These are phyloP conservation scores for Mortierella antarctica DNA, from an alignment of 192 early-diverging fungal genomes.

Conservation along the genomic window DNA sequence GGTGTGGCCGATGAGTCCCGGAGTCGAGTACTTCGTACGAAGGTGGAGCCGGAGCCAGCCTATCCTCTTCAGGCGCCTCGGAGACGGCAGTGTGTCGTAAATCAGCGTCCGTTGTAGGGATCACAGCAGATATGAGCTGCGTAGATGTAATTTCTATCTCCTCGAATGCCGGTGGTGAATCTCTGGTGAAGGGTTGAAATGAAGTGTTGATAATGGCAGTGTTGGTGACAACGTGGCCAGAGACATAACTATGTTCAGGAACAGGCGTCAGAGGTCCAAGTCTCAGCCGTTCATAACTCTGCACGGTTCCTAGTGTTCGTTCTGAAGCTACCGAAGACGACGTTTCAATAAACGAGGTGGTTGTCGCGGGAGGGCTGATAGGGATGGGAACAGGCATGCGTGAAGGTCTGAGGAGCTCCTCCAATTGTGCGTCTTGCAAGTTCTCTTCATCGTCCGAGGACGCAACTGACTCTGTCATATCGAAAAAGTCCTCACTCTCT, in stretches of 20 bases:
- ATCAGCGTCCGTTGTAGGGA: constrained; percentile 2
- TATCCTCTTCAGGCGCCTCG: constrained; percentile 8
- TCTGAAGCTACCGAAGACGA: background rate
- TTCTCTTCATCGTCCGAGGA: constrained; percentile 9
- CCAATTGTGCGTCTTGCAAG: background rate
- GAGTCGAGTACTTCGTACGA: constrained; percentile 16
- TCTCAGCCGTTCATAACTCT: constrained; percentile 6
- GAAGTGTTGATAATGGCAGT: no score
- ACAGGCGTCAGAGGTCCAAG: background rate
- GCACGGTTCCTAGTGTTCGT: constrained; percentile 9
- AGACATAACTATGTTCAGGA: background rate
- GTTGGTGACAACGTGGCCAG: no score
- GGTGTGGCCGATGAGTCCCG: background rate
- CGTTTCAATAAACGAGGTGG: background rate
- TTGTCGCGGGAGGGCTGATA: background rate
- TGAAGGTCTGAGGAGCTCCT: background rate
- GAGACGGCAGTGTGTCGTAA: background rate
- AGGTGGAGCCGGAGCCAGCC: constrained; percentile 6
- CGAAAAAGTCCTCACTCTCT: constrained; percentile 9
- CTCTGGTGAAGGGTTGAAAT: background rate
- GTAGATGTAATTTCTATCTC: background rate
- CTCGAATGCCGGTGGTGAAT: background rate
- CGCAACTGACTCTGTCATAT: constrained; percentile 19
- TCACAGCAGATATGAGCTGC: background rate
- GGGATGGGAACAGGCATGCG: background rate